Conservation (phyloP, 148 eudicot genomes). For the Rhododendron griersonianum region DNA sequence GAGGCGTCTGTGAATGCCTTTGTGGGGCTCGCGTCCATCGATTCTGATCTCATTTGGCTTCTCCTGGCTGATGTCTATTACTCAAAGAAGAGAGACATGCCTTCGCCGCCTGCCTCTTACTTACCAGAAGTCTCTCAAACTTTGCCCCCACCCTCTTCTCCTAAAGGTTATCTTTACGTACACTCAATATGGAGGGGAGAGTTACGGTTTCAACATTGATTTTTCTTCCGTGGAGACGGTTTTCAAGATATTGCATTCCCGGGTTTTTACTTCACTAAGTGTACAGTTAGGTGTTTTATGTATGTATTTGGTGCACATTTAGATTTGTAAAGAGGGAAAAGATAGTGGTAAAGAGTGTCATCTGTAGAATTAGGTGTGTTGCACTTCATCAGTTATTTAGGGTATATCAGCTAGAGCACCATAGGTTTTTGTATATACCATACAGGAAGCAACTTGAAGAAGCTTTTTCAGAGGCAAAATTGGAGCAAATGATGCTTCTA, state of each 20-base stretch:
- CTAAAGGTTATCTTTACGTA: no score
- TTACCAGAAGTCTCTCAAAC: no score
- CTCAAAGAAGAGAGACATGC: no score
- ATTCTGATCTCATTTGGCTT: no score
- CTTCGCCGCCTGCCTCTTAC: no score
- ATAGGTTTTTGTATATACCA: no score
- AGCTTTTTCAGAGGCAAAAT: neutral
- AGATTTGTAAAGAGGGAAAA: neutral
- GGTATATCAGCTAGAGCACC: neutral
- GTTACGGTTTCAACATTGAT: conserved; percentile 75
- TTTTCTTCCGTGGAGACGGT: conserved; percentile 53
- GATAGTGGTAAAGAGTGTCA: neutral
- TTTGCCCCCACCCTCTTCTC: no score
- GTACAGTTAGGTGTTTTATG: conserved; percentile 14
- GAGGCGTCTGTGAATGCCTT: no score
- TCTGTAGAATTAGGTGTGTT: neutral
- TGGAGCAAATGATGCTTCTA: conserved; percentile 2
- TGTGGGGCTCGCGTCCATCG: no score
- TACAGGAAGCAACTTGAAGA: neutral
- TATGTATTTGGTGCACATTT: neutral
- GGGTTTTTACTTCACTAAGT: conserved; percentile 28
- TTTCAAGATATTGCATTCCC: conserved; percentile 44
- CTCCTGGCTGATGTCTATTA: no score
- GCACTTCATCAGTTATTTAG: neutral
- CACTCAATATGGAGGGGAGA: conserved; percentile 76